Evolutionary conservation across 129 eudicot species (phyloP).

Genomic region (Solidago caesia): DNA sequence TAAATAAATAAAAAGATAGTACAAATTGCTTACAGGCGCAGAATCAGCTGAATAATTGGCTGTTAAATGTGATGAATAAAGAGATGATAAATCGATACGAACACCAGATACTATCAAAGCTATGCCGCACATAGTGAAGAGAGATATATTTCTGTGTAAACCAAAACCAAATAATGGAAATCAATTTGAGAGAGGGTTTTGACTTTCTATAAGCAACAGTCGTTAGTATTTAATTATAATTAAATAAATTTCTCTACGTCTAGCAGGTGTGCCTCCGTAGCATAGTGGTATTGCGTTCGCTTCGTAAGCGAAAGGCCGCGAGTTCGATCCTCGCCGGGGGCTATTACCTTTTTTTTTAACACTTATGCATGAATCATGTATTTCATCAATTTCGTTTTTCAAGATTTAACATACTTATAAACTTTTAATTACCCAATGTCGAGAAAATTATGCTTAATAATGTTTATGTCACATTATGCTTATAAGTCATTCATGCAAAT

Average conservation of each 20-base stretch:
- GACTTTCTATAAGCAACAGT: background rate
- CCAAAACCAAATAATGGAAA: conserved; percentile 21
- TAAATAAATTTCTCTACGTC: background rate
- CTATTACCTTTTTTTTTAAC: too few species aligned
- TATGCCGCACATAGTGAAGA: conserved; percentile 76
- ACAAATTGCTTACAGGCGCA: conserved; percentile 38
- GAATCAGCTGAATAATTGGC: conserved; percentile 16
- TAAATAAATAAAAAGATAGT: background rate
- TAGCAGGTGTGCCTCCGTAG: conserved; percentile 45
- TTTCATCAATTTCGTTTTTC: too few species aligned
- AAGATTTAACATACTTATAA: too few species aligned
- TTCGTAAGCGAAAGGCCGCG: conserved; percentile 99
- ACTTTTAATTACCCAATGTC: too few species aligned
- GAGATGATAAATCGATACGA: conserved; percentile 40
- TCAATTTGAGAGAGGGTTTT: background rate
- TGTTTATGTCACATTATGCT: too few species aligned
- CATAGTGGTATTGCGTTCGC: conserved; percentile 99
- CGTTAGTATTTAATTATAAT: too few species aligned
- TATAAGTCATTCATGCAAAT: too few species aligned
- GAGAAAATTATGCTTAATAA: too few species aligned
- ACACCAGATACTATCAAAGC: conserved; percentile 64
- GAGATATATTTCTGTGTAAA: conserved; percentile 15
- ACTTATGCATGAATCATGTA: too few species aligned
- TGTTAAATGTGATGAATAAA: conserved; percentile 25
- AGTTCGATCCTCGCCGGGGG: conserved; percentile 99